Conservation (phyloP, 2,329 filamentous ascomycete species). For the Monosporascus cannonballus region DNA sequence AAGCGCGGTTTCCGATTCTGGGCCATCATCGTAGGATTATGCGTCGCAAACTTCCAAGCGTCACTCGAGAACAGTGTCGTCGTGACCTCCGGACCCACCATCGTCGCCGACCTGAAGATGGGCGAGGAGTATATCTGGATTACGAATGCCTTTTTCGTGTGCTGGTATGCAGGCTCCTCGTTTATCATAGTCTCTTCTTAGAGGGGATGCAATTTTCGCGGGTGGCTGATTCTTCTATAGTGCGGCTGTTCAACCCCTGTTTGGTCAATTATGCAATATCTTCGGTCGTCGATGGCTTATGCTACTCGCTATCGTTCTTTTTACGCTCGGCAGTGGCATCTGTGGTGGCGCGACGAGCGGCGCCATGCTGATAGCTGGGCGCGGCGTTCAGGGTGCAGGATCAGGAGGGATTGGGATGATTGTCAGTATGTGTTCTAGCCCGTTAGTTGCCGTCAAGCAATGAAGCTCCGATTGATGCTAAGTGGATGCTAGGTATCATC, state of each 20-base stretch:
- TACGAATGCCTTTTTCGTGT: no score
- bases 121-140: no score
- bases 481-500: no score
- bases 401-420: constrained; percentile 31
- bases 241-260: constrained; percentile 17
- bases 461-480: no score
- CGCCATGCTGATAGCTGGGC: constrained; percentile 42
- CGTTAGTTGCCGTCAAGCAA: no score
- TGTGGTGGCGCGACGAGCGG: constrained; percentile 39
- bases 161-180: no score
- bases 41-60: background rate
- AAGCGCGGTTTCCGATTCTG: background rate
- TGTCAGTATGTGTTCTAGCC: no score
- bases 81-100: background rate
- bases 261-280: constrained; percentile 36
- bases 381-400: constrained; percentile 42
- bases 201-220: no score
- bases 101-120: background rate
- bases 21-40: background rate
- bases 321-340: constrained; percentile 47
- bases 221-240: constrained; percentile 7
- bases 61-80: background rate
- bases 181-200: no score
- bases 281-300: constrained; percentile 37
- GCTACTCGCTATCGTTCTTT: constrained; percentile 35